These are phyloP conservation scores for Cicer chorassanicum DNA, from an alignment of 306 rosid species.

Conservation along the genomic window DNA sequence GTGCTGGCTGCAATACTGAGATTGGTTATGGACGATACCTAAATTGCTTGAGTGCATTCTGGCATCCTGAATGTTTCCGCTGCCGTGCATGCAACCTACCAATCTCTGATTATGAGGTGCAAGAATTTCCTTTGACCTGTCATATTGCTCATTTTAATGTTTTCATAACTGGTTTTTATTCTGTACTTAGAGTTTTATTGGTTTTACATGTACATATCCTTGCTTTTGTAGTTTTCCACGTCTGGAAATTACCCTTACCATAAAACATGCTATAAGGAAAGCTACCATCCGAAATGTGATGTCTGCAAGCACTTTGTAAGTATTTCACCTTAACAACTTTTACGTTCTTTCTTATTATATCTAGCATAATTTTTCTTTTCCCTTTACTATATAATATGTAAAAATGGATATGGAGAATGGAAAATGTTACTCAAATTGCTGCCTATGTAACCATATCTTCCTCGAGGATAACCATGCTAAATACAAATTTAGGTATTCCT, in stretches of 20 bases:
- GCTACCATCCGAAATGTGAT: constrained; percentile 97
- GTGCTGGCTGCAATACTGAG: constrained; percentile 75
- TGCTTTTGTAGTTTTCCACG: constrained; percentile 77
- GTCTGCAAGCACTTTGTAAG: constrained; percentile 98
- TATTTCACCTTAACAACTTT: constrained; percentile 34
- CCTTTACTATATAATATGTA: constrained; percentile 24
- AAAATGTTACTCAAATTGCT: constrained; percentile 3
- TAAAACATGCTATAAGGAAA: constrained; percentile 93
- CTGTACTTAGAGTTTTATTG: not conserved
- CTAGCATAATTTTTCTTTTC: constrained; percentile 26
- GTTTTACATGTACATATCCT: constrained; percentile 4
- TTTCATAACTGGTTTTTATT: constrained; percentile 26
- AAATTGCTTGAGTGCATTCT: constrained; percentile 84
- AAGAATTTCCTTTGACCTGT: constrained; percentile 23
- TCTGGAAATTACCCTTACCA: constrained; percentile 89
- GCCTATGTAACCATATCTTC: not conserved
- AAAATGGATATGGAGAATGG: constrained; percentile 11
- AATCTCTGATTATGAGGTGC: constrained; percentile 87
- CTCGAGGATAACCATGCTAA: constrained; percentile 17
- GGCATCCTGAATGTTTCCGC: constrained; percentile 99
- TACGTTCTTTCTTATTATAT: constrained; percentile 38
- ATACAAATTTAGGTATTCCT: constrained; percentile 11
- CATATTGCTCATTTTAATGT: constrained; percentile 30
- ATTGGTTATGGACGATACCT: constrained; percentile 91
- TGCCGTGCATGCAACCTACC: constrained; percentile 93